Percentiles rank a stretch among this genome's conserved stretches.
Evolutionary conservation across 2,329 filamentous ascomycete species (phyloP).

Genomic region (Clarireedia homoeocarpa): DNA sequence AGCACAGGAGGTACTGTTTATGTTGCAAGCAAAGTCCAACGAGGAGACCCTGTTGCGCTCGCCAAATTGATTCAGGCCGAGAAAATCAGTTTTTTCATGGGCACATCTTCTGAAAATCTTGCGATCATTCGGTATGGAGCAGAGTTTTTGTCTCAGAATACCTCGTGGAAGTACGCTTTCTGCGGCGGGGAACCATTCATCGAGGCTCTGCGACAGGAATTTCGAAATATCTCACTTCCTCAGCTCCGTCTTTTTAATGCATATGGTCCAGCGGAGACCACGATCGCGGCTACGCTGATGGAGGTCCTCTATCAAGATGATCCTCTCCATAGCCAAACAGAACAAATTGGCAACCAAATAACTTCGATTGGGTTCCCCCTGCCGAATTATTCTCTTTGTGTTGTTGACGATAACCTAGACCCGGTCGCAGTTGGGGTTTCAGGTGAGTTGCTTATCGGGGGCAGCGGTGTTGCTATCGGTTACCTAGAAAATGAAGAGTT

Average conservation of each 20-base stretch:
- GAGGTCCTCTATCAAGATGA: slow-evolving; percentile 13
- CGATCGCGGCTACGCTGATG: slow-evolving; percentile 11
- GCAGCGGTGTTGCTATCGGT: slow-evolving; percentile 30
- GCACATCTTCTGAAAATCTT: too few species aligned
- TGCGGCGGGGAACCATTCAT: slow-evolving; percentile 21
- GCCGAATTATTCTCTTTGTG: slow-evolving; percentile 26
- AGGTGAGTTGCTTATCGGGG: slow-evolving; percentile 37
- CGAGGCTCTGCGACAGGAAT: slow-evolving; percentile 20
- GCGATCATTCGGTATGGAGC: too few species aligned
- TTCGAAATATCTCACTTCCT: slow-evolving; percentile 14
- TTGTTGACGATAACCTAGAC: slow-evolving; percentile 34
- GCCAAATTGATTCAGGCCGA: too few species aligned
- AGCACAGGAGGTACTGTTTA: slow-evolving; percentile 13
- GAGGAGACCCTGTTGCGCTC: background rate
- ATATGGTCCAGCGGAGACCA: slow-evolving; percentile 19
- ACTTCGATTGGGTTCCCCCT: slow-evolving; percentile 6
- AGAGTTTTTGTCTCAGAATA: background rate
- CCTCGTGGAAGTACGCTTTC: slow-evolving; percentile 19
- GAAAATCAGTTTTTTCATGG: too few species aligned
- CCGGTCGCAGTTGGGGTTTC: slow-evolving; percentile 33
- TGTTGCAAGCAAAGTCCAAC: background rate
- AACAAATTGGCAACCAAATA: background rate
- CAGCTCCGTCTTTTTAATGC: slow-evolving; percentile 13
- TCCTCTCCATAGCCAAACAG: too few species aligned
- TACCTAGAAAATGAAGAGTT: slow-evolving; percentile 30